Conservation (phyloP, 441 rosid genomes). For the Macaranga tanarius region DNA sequence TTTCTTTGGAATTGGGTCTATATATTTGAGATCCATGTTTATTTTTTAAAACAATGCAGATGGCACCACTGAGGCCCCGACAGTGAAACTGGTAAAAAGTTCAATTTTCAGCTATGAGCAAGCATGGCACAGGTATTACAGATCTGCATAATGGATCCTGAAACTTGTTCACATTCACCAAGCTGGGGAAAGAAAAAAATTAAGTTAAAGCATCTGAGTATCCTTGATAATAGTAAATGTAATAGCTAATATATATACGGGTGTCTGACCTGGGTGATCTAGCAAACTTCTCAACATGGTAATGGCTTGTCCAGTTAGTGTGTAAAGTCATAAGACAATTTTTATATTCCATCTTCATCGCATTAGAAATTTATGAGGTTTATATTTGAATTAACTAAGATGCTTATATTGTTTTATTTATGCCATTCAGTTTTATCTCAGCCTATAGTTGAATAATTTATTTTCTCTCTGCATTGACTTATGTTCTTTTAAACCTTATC, state of each 20-base stretch:
- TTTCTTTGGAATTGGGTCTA: conserved; percentile 17
- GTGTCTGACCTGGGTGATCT: background rate
- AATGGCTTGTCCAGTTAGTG: too few species aligned
- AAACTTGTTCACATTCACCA: conserved; percentile 16
- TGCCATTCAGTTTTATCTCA: background rate
- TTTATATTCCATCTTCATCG: background rate
- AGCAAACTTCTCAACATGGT: too few species aligned
- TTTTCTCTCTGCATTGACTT: background rate
- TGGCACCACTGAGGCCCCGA: conserved; percentile 55
- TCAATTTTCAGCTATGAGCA: conserved; percentile 97
- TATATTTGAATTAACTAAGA: background rate
- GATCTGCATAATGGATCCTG: conserved; percentile 10
- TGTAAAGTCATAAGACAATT: too few species aligned
- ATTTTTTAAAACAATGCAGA: conserved; percentile 48
- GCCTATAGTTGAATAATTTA: background rate
- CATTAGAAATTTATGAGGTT: background rate
- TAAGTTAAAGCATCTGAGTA: conserved; percentile 7
- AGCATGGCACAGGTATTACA: conserved; percentile 93
- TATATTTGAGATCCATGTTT: conserved; percentile 30
- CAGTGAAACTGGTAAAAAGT: conserved; percentile 79
- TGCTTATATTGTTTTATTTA: background rate
- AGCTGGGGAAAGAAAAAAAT: too few species aligned
- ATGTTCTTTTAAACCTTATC: conserved; percentile 3
- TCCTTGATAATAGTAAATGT: background rate
- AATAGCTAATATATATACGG: background rate